Conservation (phyloP, 73 alveolate species). For the Paramecium biaurelia region DNA sequence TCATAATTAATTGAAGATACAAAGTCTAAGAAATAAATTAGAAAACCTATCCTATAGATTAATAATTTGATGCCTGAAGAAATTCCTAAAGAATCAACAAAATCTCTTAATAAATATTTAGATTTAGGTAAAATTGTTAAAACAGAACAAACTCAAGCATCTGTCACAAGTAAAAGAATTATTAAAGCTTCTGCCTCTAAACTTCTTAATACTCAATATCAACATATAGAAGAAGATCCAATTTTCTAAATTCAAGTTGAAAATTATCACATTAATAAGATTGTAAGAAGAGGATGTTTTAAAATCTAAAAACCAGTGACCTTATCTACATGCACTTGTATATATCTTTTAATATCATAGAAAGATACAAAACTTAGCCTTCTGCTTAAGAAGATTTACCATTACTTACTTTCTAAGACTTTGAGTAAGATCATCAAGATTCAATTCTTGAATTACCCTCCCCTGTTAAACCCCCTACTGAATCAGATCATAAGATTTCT, state of each 20-base stretch:
- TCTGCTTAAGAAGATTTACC: background rate
- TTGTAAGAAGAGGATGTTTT: slow-evolving; percentile 12
- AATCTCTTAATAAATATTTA: background rate
- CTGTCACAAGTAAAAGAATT: background rate
- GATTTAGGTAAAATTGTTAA: background rate
- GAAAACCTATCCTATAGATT: background rate
- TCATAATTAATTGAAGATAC: background rate
- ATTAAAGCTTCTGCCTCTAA: background rate
- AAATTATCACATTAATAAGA: background rate
- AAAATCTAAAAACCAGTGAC: background rate
- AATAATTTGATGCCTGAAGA: background rate
- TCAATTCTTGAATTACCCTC: background rate
- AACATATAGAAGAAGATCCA: slow-evolving; percentile 1
- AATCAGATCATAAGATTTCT: background rate
- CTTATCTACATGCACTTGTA: background rate
- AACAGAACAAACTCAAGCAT: background rate
- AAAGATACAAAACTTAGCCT: background rate
- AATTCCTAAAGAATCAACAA: background rate
- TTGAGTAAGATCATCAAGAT: background rate
- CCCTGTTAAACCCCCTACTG: background rate
- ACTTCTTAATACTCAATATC: background rate
- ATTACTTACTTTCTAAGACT: background rate
- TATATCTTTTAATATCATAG: background rate
- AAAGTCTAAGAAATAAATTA: background rate
- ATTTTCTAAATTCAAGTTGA: slow-evolving; percentile 22